These are phyloP conservation scores for Raffaelea ambrosiae DNA, from an alignment of 2,329 filamentous ascomycete species.

Conservation along the genomic window DNA sequence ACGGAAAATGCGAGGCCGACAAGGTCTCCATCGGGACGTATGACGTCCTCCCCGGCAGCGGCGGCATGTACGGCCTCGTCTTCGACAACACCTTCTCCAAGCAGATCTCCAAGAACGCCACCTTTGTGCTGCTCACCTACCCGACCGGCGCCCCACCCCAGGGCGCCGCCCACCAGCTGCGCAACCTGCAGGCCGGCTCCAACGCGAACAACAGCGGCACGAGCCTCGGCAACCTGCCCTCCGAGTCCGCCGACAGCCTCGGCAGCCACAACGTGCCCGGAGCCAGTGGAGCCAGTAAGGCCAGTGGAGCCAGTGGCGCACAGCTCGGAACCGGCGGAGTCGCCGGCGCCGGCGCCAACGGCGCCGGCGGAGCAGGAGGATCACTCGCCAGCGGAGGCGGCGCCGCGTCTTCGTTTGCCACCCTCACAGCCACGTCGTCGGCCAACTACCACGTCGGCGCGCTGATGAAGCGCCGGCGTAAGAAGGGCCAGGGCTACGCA, in stretches of 20 bases:
- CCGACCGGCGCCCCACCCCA: constrained; percentile 74
- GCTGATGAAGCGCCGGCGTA: constrained; percentile 81
- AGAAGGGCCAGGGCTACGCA: constrained; percentile 89
- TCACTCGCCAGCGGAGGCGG: not conserved
- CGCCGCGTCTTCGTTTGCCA: too few relatives aligned
- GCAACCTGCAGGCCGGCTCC: constrained; percentile 39
- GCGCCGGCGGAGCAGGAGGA: not conserved
- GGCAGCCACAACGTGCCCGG: constrained; percentile 33
- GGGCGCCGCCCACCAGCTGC: constrained; percentile 57
- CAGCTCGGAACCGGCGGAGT: constrained; percentile 16
- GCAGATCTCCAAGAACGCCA: constrained; percentile 86
- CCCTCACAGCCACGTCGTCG: constrained; percentile 17
- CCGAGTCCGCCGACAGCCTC: constrained; percentile 53
- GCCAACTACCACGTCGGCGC: constrained; percentile 71
- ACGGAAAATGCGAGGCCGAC: constrained; percentile 92
- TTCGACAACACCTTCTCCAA: constrained; percentile 99
- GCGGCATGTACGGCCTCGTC: constrained; percentile 90
- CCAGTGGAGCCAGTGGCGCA: constrained; percentile 40
- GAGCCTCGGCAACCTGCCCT: constrained; percentile 41
- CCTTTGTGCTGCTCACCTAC: constrained; percentile 89
- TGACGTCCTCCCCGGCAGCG: constrained; percentile 64
- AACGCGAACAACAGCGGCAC: constrained; percentile 35
- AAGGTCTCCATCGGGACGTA: constrained; percentile 87
- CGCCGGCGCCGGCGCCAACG: constrained; percentile 11
- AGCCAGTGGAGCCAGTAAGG: constrained; percentile 7